A percentile compares a stretch with the other conserved stretches of the same genome.
Conservation (phyloP, 2,329 filamentous ascomycete species). For the Parastagonospora nodorum region DNA sequence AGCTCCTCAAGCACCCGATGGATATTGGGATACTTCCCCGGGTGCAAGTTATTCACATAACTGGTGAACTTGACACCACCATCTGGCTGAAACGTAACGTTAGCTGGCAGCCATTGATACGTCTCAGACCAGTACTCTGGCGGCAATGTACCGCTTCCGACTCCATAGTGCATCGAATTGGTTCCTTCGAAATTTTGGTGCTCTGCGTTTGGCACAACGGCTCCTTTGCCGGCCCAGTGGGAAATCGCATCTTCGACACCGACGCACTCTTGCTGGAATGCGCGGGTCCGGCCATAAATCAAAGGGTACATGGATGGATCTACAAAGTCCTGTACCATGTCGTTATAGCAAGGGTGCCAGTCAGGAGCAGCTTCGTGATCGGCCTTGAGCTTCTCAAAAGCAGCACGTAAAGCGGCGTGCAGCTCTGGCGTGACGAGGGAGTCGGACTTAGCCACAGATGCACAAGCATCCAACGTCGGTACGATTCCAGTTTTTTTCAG, state of each 20-base stretch:
- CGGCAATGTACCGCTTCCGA: background rate
- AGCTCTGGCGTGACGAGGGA: constrained; percentile 48
- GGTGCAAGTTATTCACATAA: constrained; percentile 62
- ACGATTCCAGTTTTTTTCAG: constrained; percentile 50
- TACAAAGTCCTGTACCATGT: constrained; percentile 65
- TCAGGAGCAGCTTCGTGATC: constrained; percentile 48
- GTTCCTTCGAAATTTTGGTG: constrained; percentile 3
- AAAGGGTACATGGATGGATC: constrained; percentile 69
- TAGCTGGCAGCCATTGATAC: constrained; percentile 57
- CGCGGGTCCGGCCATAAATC: constrained; percentile 56
- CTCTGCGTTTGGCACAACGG: constrained; percentile 7
- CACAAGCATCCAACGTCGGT: constrained; percentile 52
- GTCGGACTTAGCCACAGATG: constrained; percentile 61
- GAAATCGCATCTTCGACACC: constrained; percentile 33
- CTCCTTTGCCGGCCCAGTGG: constrained; percentile 37
- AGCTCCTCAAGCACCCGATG: constrained; percentile 27
- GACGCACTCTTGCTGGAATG: constrained; percentile 42
- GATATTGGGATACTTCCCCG: constrained; percentile 30
- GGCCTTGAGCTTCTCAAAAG: constrained; percentile 57
- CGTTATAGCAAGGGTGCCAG: constrained; percentile 64
- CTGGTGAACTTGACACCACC: constrained; percentile 50
- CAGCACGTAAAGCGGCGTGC: constrained; percentile 50
- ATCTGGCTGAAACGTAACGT: constrained; percentile 50
- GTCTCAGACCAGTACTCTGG: constrained; percentile 21
- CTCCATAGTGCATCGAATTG: background rate